Evolutionary conservation across 805 yeast species (phyloP), one percentile per base, ranked within the genome.

Genomic region (Hanseniaspora lindneri): DNA sequence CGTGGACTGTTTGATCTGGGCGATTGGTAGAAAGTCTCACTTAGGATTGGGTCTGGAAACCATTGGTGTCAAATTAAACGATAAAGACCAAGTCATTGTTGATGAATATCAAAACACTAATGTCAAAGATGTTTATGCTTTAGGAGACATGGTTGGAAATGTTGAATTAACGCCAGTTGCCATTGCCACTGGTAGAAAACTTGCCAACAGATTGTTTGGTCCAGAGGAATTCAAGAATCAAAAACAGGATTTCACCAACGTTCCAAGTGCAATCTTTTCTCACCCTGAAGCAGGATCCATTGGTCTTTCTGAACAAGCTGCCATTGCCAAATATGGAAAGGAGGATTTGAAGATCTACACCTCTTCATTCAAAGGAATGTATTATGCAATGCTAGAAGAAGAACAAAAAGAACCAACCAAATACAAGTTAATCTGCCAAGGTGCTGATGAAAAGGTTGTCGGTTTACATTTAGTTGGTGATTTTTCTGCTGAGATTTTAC

Each of bases 131-230:
- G 72, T 92, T 54, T 85, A 74, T 62, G 81, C 98, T 1, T 69
- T 92, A 40, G 99, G 99, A 60, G 99, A 92, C 64, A 94, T 89
- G 52, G 82, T 84, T 39, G 96, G 96, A 53, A 79, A 83, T 27
- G 82, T 84, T 39, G 97, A 92, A 70, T 75, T 92, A 58, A 92
- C 99, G 2, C 99, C 99, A 8, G 96, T 87, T 39, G 98, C 98
- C 33, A 92, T 92, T 68, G 96, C 98, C 32, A 88, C 98, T 9
- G 99, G 99, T 53, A 80, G 99, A 67, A 84, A 78, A 64, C 74
- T 92, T 56, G 77, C 96, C 25, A 88, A 89, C 70, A 77, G 99
- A 63, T 68, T 92, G 52, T 92, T 89, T 62, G 96, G 96, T 20
- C 81, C 88, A 49, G 77, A 73, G 53, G 63, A 67, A 50, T 85